A percentile compares a stretch with the other conserved stretches of the same genome.
Conservation (phyloP, 2,329 filamentous ascomycete species). For the Monosporascus sp. region DNA sequence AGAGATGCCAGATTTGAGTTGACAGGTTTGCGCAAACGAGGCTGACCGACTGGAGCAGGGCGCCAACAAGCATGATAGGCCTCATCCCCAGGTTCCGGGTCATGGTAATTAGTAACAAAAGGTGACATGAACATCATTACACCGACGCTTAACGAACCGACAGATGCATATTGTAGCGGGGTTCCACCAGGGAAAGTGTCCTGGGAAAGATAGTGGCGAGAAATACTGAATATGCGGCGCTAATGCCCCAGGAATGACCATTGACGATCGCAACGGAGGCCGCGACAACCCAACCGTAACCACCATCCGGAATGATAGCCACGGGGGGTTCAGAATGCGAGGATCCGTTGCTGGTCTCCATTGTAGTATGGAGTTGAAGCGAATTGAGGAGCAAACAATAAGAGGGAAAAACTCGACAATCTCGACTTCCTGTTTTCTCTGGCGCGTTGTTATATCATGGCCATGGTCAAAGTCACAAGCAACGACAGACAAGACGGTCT, state of each 20-base stretch:
- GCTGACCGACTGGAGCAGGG: constrained; percentile 43
- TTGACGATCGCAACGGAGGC: constrained; percentile 31
- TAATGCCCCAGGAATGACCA: constrained; percentile 36
- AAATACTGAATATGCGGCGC: constrained; percentile 20
- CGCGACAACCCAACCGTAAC: constrained; percentile 47
- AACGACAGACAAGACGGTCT: no score
- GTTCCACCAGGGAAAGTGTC: constrained; percentile 46
- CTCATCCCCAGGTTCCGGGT: constrained; percentile 26
- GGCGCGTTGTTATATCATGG: no score
- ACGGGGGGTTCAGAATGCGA: no score
- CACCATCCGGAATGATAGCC: constrained; percentile 46
- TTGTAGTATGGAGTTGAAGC: no score
- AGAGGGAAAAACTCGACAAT: no score
- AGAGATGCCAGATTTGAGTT: constrained; percentile 52
- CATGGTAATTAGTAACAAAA: constrained; percentile 21
- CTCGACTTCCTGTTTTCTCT: no score
- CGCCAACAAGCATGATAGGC: constrained; percentile 43
- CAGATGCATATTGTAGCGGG: constrained; percentile 51
- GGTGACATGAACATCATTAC: constrained; percentile 37
- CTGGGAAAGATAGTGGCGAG: constrained; percentile 46
- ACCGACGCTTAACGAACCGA: constrained; percentile 52
- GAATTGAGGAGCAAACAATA: no score
- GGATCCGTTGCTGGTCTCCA: no score
- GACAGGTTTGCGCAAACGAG: constrained; percentile 51
- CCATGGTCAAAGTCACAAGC: no score